Base-by-base conservation (phyloP, 768 basidiomycete genomes). In the Termitomyces sp. region DNA sequence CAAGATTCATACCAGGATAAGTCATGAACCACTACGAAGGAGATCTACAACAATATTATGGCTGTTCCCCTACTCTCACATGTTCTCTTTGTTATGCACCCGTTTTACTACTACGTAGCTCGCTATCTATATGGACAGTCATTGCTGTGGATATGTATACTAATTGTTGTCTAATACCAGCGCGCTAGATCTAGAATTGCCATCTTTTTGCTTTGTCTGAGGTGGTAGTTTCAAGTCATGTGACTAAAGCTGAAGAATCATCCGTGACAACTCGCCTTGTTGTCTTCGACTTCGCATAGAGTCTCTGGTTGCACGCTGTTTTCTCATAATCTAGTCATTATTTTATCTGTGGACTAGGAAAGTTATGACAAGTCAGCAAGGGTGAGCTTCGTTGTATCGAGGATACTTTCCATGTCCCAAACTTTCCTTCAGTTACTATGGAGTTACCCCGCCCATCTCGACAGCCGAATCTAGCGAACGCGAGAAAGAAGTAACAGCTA, bases 391-490 rank as follows among this genome's bases (percentile, higher is more conserved):
- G 16, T 12, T 42, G n/a, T 39, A 36, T 47, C 9, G 41, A 36
- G 24, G 51, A 39, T 27, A 9, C 13, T 31, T 24, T 27, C 22
- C 31, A 41, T 27, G n/a, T 46, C 46, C 33, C 31, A 54, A 51
- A 56, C n/a, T 67, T 60, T 65, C 63, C 41, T 27, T 22, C 22
- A 92, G 90, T 66, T 88, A 81, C 73, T 78, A 88, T 52, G 91
- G 91, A 60, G 91, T 94, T 30, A 94, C 91, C 15, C 87, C 88
- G 41, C 94, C 93, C 55, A 95, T 96, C 66, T 87, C 91, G 48
- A 84, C 81, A 24, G 74, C 71, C 34, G 87, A 89, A 64, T 94
- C 92, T 20, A 91, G 73, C 52, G 81, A 85, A 60, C 81, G 87
- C 66, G 92, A 94, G 75, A 88, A 87, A 71, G 89, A 91, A 71